Percentiles rank a stretch among this genome's conserved stretches.
Evolutionary conservation across 257 asterid species (phyloP).

Genomic region (Plantago major): DNA sequence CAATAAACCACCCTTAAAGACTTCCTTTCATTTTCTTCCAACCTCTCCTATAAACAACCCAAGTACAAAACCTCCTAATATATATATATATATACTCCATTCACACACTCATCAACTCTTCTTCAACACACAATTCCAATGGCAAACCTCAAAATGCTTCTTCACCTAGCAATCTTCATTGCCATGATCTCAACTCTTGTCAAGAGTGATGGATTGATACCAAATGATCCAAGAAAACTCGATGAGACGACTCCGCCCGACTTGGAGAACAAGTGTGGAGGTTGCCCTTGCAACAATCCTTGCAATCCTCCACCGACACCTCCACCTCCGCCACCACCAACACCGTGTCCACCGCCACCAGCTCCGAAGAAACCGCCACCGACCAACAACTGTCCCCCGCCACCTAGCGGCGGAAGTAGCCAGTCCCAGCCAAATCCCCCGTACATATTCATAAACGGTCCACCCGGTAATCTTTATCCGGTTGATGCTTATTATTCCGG

Average conservation of each 20-base stretch:
- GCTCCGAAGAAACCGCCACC: slow-evolving; percentile 29
- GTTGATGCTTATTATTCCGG: slow-evolving; percentile 33
- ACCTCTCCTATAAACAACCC: not conserved
- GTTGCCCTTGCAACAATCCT: slow-evolving; percentile 69
- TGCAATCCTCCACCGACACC: slow-evolving; percentile 38
- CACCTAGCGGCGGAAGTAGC: slow-evolving; percentile 30
- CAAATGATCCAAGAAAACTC: slow-evolving; percentile 29
- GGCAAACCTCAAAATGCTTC: slow-evolving; percentile 21
- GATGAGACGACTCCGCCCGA: slow-evolving; percentile 36
- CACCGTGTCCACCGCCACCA: slow-evolving; percentile 32
- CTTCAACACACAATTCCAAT: slow-evolving; percentile 8
- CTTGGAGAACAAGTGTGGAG: slow-evolving; percentile 57
- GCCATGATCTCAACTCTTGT: slow-evolving; percentile 13
- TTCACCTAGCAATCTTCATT: slow-evolving; percentile 17
- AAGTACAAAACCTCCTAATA: not conserved
- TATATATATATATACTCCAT: not conserved
- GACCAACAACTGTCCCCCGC: slow-evolving; percentile 55
- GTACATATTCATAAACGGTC: slow-evolving; percentile 58
- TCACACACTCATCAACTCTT: not conserved
- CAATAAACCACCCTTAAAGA: not conserved
- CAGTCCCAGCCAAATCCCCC: slow-evolving; percentile 42
- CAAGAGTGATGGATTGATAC: slow-evolving; percentile 13
- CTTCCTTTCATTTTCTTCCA: not conserved
- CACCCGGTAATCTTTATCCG: slow-evolving; percentile 66
- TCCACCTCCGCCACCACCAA: slow-evolving; percentile 32